A percentile compares a stretch with the other conserved stretches of the same genome.
Evolutionary conservation across 352 stramenopile species (phyloP).

Genomic region (Globisporangium spiculum): DNA sequence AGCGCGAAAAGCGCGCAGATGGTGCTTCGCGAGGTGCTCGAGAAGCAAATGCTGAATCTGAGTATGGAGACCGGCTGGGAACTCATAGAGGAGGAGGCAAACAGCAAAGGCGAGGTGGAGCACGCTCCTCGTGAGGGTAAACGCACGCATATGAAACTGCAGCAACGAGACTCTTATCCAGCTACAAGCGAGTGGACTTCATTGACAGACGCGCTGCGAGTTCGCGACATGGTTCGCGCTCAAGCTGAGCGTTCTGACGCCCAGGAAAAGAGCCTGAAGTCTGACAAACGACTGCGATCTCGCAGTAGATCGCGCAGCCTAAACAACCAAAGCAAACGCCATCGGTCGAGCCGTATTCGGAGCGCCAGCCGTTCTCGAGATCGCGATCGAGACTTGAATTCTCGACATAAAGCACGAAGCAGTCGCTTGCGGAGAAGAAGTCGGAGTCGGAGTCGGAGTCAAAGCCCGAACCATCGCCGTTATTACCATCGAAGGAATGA

Average conservation of each 20-base stretch:
- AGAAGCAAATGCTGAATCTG: constrained; percentile 59
- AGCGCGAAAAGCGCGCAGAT: constrained; percentile 32
- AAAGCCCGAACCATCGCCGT: background rate
- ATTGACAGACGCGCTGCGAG: constrained; percentile 18
- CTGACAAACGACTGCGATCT: background rate
- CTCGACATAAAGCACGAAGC: background rate
- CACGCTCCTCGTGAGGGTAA: background rate
- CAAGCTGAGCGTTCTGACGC: background rate
- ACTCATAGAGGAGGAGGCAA: constrained; percentile 2
- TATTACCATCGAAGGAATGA: background rate
- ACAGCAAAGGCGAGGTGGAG: background rate
- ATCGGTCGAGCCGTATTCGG: background rate
- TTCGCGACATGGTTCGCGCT: constrained; percentile 19
- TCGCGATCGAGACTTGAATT: background rate
- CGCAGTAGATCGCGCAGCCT: constrained; percentile 3
- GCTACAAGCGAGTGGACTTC: constrained; percentile 12
- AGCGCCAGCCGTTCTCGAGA: constrained; percentile 6
- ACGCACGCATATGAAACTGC: no score
- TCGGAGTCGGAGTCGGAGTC: constrained; percentile 6
- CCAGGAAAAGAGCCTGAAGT: no score
- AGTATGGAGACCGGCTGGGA: constrained; percentile 40
- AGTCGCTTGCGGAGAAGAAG: constrained; percentile 3
- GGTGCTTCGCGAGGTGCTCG: constrained; percentile 58
- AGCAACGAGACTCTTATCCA: no score
- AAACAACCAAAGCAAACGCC: background rate